Base-by-base conservation (phyloP, 176 grass and related monocot genomes). In the Musa schizocarpa region DNA sequence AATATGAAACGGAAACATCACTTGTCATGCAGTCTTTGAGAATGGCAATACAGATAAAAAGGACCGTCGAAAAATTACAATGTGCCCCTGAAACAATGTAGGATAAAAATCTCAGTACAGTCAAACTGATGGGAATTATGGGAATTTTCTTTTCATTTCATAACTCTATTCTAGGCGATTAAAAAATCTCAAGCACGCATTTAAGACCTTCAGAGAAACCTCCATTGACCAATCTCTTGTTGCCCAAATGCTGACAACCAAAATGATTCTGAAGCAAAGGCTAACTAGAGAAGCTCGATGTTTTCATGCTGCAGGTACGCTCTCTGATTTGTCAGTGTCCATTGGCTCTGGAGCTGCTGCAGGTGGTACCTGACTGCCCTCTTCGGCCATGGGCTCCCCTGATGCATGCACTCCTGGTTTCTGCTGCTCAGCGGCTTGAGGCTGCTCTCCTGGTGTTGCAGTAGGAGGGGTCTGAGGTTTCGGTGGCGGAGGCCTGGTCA, bases 401-500 rank as follows among this genome's bases (percentile, higher is more conserved):
- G 73, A 53, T 9, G 79, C 23, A 27, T 66, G 12, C 3, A 29
- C 83, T 17, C 56, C 81, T 2, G 80, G 66, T 27, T 83, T 26
- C 68, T 77, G 80, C 11, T 53, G 80, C 78, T 90, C 87, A 0
- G 82, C 27, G 12, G 80, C 63, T 53, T 82, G 79, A 74, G 74
- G 64, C 66, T 86, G 82, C 20, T 73, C 63, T 3, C 81, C 59
- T 25, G 78, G 81, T 66, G 68, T 57, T 53, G 84, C 77, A 0
- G 82, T 48, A 25, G 85, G 86, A 4, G 85, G 85, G 0, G 90
- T 87, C 67, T 86, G 88, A 1, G 77, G 80, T 63, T 93, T 97
- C 11, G 80, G 74, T 8, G 77, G 88, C 10, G 82, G 68, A 21
- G 93, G 93, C 53, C 87, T 97, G 3, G 84, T 93, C 94, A 97